Base-by-base conservation (phyloP, 129 eudicot genomes). In the Tanacetum coccineum region DNA sequence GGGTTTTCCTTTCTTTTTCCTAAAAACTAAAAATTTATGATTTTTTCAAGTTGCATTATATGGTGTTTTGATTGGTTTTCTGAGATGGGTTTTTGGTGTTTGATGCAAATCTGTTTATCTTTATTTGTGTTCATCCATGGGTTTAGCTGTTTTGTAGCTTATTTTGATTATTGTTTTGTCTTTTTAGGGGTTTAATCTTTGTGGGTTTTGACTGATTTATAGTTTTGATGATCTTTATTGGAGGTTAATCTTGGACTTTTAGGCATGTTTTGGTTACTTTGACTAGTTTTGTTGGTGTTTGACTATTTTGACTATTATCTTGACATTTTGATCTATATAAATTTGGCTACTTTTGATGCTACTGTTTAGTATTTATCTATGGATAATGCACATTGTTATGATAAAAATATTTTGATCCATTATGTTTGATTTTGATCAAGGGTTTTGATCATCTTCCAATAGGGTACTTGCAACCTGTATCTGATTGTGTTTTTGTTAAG, bases 111-210 rank as follows among this genome's bases (percentile, higher is more conserved):
- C 42, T 36, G 42, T 36, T n/a, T 36, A 7, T 36, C 42, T 36
- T 4, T 49, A 49, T 49, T 14, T 49, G 4, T 14, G 14, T 14
- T 4, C 13, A 13, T 49, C 0, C 7, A 3, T 49, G 17, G 11
- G 60, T 53, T 17, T 54, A 8, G 18, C 25, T 55, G 14, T 0
- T 55, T 55, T 55, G 32, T 10, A 0, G 13, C 0, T 55, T 36
- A 13, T 61, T 75, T 59, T 68, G 77, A 73, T 74, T 49, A 73
- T 46, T 65, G 42, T 36, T 36, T 32, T 54, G 58, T 26, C 39
- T 74, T 9, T n/a, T n/a, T 36, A 52, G 46, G 79, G 66, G 65
- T 70, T 75, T 67, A n/a, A 67, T 67, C 74, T 64, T 55, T 59
- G n/a, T 51, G 63, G 50, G 70, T 64, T 65, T 64, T 57, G 54